phyloP scores from a whole-genome alignment of 176 grass and related monocot genomes.

The Coix lacrymajobi region DNA sequence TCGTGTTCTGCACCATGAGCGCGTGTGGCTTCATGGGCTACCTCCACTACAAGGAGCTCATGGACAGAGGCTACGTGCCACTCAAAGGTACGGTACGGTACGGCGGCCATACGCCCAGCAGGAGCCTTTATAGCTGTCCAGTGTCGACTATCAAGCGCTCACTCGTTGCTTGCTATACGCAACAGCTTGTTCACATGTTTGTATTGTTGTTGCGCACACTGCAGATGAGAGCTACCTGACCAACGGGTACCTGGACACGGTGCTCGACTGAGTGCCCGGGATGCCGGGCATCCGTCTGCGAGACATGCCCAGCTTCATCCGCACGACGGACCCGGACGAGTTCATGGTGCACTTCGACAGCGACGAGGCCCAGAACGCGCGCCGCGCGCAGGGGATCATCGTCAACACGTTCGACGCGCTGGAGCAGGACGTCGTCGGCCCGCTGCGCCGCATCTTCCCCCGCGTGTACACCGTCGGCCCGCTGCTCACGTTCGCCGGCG shows the following conservation, averaged over 20 bases:
- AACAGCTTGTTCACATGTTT: not conserved
- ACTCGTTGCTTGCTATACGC: not conserved
- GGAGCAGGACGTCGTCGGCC: constrained; percentile 39
- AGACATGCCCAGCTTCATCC: constrained; percentile 59
- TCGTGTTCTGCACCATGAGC: constrained; percentile 60
- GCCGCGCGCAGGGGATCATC: constrained; percentile 42
- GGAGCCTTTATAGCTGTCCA: not conserved
- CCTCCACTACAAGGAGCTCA: constrained; percentile 49
- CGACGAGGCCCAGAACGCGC: constrained; percentile 39
- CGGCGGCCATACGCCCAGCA: not conserved
- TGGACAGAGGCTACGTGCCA: constrained; percentile 42
- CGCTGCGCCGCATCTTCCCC: constrained; percentile 40
- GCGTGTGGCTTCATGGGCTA: constrained; percentile 52
- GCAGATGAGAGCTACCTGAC: constrained; percentile 45
- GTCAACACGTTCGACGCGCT: constrained; percentile 59
- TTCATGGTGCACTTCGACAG: constrained; percentile 42
- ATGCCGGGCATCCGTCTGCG: constrained; percentile 39
- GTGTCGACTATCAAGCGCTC: too few relatives aligned
- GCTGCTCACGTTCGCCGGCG: constrained; percentile 13
- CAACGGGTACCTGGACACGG: constrained; percentile 60
- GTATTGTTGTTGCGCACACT: not conserved
- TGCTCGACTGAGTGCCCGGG: constrained; percentile 61
- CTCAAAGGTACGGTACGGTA: constrained; percentile 53
- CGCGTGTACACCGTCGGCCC: constrained; percentile 50
- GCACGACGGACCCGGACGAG: constrained; percentile 46